Conservation (phyloP, 805 yeast species). For the Pichia scutulata region DNA sequence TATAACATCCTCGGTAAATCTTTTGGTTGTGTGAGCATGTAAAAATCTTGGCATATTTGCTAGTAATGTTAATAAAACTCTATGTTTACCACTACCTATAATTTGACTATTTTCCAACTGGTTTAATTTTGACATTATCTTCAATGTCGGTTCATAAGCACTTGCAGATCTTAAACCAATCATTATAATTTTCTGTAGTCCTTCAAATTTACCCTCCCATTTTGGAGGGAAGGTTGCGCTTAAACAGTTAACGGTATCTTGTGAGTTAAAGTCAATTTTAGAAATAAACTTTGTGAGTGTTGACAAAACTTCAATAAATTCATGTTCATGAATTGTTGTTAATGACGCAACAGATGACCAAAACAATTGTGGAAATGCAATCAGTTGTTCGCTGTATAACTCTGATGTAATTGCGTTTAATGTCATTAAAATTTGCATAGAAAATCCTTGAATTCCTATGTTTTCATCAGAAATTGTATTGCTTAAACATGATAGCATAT, state of each 20-base stretch:
- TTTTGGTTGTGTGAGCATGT: conserved; percentile 62
- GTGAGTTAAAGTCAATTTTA: conserved; percentile 79
- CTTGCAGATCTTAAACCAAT: conserved; percentile 78
- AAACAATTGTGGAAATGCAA: conserved; percentile 86
- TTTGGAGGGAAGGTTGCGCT: conserved; percentile 85
- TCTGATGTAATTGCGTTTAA: conserved; percentile 88
- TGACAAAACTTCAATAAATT: conserved; percentile 80
- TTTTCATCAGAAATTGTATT: conserved; percentile 89
- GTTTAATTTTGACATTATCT: conserved; percentile 65
- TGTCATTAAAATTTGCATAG: conserved; percentile 96
- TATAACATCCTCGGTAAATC: conserved; percentile 41
- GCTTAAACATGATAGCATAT: conserved; percentile 87
- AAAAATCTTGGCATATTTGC: conserved; percentile 79
- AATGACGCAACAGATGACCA: conserved; percentile 94
- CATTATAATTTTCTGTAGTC: conserved; percentile 71
- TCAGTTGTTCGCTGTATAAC: conserved; percentile 65
- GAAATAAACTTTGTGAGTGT: conserved; percentile 75
- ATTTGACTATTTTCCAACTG: conserved; percentile 63
- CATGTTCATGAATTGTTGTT: conserved; percentile 86
- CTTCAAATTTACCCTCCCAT: conserved; percentile 94
- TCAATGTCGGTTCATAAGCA: conserved; percentile 70
- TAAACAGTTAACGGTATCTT: conserved; percentile 76
- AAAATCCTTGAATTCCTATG: conserved; percentile 87
- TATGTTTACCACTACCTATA: conserved; percentile 61
- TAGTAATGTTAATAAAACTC: conserved; percentile 65